Base-by-base conservation (phyloP, 1,139 yeast genomes). In the Suhomyces bolitotheri region DNA sequence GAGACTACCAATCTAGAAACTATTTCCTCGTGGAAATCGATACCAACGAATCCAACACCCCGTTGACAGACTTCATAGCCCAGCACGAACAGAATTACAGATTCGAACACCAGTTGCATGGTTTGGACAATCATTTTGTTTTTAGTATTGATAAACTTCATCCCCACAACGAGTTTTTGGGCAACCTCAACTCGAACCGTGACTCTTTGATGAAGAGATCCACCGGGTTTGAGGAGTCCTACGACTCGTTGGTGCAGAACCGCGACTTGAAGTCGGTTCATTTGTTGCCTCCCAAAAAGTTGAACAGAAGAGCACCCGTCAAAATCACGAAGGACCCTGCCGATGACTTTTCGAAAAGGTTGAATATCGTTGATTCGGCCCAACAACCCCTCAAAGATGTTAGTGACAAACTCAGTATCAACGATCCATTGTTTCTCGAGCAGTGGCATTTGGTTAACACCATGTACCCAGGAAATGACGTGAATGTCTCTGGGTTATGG, bases 401-500 rank as follows among this genome's bases (percentile, higher is more conserved):
- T 0, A 66, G 72, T 41, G 68, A 75, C n/a, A 64, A 71, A 40
- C 73, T 89, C 38, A 65, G 60, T 8, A 92, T 92, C 36, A 56
- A 72, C 15, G 99, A 92, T 60, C 98, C 98, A 0, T 64, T 74
- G 11, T 92, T 94, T 53, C 57, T 63, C 7, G 70, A 75, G 29
- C 99, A 94, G 60, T 94, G 99, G 99, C 97, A 92, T 60, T 62
- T 94, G 20, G 61, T 84, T 28, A 94, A 94, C 53, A 67, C 87
- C 0, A 57, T 60, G 2, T 78, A 66, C 47, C 87, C 87, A 0
- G 95, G 95, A 0, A 73, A 88, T 50, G 97, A 92, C 54, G 80
- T 92, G 34, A 92, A 94, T 53, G 94, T 88, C 9, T 67, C 88
- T 1, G 94, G 87, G 0, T 79, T 88, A 13, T 92, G 98, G 98